Evolutionary conservation across 768 basidiomycete genomes (phyloP), one percentile per base, ranked within the genome.

Genomic region (Porpolomopsis calyptriformis): DNA sequence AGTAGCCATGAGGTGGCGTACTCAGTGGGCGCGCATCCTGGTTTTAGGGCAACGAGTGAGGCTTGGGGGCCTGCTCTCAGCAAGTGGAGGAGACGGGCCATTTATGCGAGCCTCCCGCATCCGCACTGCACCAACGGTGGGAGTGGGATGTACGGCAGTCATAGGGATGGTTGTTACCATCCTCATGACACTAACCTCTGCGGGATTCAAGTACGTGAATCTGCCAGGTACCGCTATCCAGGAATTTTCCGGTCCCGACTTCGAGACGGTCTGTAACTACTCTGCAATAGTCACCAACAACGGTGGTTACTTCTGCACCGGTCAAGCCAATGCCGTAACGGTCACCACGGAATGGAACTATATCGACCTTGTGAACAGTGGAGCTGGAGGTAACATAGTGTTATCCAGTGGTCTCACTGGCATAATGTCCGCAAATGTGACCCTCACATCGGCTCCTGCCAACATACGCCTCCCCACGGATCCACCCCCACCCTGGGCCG

Each of bases 401-500:
- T 14, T 14, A 34, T n/a, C 14, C 23, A 34, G 42, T 12, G 31
- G 42, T 23, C 11, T 10, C n/a, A 43, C 25, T 9, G 42, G 23
- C 27, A 18, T 14, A 19, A 27, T 43, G 31, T 43, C 42, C 16
- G 42, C 42, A 4, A 43, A 43, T 19, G 42, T 43, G 42, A 27
- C 42, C 11, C 42, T 43, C 42, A 43, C 42, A 5, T 43, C 42
- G 4, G 25, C 42, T 27, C 42, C 42, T 33, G 42, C 42, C 42
- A 23, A 43, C 42, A 16, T 27, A 18, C 42, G 42, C 18, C 42
- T 43, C 5, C 42, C 42, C 20, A 19, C 7, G 11, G 29, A 43
- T 26, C 23, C 23, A 33, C 11, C 42, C 11, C 42, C 42, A 29
- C 42, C 42, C 18, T 43, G 42, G 42, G 42, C 42, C 5, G 42